Evolutionary conservation across 345 rosid genomes (phyloP).

Genomic region (Corymbia maculata): DNA sequence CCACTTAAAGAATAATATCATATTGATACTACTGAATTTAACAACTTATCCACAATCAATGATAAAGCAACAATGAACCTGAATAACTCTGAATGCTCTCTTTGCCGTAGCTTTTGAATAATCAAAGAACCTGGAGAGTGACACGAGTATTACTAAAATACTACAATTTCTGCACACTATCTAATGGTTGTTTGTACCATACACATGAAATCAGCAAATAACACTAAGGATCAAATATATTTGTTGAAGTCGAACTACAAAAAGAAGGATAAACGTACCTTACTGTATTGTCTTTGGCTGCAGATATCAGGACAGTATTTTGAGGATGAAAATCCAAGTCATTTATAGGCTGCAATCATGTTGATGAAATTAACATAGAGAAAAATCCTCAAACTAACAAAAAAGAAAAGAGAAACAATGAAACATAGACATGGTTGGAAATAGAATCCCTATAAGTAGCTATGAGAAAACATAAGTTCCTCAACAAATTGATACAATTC

Average conservation of each 20-base stretch:
- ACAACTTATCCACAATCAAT: background rate
- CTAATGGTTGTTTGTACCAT: background rate
- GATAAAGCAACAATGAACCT: conserved; percentile 30
- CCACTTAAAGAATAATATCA: background rate
- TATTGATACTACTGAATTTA: background rate
- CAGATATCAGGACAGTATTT: conserved; percentile 54
- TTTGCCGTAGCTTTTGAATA: conserved; percentile 80
- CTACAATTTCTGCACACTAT: background rate
- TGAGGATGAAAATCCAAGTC: conserved; percentile 92
- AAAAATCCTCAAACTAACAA: background rate
- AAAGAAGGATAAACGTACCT: conserved; percentile 25
- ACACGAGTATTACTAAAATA: background rate
- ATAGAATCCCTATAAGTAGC: background rate
- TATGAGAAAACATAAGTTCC: background rate
- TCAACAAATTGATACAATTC: background rate
- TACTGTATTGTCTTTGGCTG: conserved; percentile 73
- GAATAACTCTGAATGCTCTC: conserved; percentile 75
- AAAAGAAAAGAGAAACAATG: background rate
- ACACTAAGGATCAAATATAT: background rate
- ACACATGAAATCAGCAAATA: background rate
- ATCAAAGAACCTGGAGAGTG: conserved; percentile 60
- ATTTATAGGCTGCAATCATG: conserved; percentile 53
- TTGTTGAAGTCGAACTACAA: background rate
- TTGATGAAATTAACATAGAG: background rate
- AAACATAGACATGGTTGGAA: background rate